Conservation (phyloP, 441 rosid genomes). For the Adansonia grandidieri region DNA sequence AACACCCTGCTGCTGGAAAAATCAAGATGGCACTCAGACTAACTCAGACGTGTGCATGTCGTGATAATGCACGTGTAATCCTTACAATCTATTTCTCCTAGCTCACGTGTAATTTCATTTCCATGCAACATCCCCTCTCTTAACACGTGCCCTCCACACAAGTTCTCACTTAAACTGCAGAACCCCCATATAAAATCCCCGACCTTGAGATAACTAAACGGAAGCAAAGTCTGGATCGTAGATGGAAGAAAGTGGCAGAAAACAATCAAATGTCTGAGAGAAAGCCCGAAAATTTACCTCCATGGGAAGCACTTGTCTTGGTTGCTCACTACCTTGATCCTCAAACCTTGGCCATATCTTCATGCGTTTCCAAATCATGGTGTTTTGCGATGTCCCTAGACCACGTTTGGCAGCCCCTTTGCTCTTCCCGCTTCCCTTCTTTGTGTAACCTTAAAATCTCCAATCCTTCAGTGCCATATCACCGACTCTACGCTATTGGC, state of each 20-base stretch:
- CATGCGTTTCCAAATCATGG: slow-evolving; percentile 57
- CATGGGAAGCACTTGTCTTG: slow-evolving; percentile 37
- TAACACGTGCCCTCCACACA: slow-evolving; percentile 9
- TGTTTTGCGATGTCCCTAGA: slow-evolving; percentile 46
- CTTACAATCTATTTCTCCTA: not conserved
- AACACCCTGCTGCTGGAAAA: not conserved
- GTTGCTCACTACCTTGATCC: slow-evolving; percentile 49
- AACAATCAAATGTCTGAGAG: not conserved
- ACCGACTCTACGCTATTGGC: slow-evolving; percentile 41
- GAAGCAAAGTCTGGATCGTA: not conserved
- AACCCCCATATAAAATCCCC: not conserved
- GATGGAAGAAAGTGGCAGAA: not conserved
- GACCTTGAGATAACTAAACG: not conserved
- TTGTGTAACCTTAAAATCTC: slow-evolving; percentile 40
- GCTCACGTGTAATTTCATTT: not conserved
- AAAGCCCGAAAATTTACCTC: not conserved
- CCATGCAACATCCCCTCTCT: not conserved
- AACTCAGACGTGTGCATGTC: not conserved
- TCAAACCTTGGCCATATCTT: slow-evolving; percentile 45
- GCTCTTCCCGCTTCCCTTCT: slow-evolving; percentile 43
- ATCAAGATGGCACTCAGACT: no score
- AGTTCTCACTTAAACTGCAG: not conserved
- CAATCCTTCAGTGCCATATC: slow-evolving; percentile 37
- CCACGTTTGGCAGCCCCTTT: slow-evolving; percentile 45
- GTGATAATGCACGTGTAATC: not conserved